Base-by-base conservation (phyloP, 1,284 basidiomycete genomes). In the Irpex sp. region DNA sequence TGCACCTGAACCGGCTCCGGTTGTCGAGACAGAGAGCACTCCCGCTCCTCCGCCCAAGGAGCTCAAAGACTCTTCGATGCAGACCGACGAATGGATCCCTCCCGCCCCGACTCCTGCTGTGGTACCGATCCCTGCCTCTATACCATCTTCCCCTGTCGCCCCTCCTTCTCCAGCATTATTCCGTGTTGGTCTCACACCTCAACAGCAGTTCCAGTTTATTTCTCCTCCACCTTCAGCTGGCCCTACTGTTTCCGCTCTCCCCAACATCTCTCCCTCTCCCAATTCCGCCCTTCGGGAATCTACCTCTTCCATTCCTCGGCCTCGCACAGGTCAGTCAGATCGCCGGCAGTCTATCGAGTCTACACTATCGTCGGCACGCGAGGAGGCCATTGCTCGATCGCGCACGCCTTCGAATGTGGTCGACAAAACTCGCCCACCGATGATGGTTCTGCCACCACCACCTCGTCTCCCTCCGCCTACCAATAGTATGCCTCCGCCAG, bases 361-460 rank as follows among this genome's bases (percentile, higher is more conserved):
- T n/a, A 79, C 82, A n/a, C 72, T 87, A 49, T 85, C 86, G 1
- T 78, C 82, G 1, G 74, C 76, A 38, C 71, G 78, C 57, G 81
- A 81, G 26, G 81, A 83, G 11, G 68, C 68, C n/a, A 66, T 71
- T 21, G 75, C 72, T 56, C 81, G 89, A 21, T 80, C 85, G n/a
- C 84, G 88, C 54, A 85, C 85, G 19, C 77, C 82, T n/a, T 85
- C 85, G 38, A 74, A 19, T 56, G 66, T 75, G 13, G 81, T 91
- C n/a, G 93, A 95, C 76, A 92, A 88, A 76, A 84, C 89, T 11
- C 85, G 86, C 61, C 93, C 94, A 13, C 94, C 93, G 0, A 91
- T 86, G 73, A 94, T 96, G 88, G 80, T 86, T 62, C 78, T 96
- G 5, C 93, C 93, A 1, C 94, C 93, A 5, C 94, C 94, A 0